These are phyloP conservation scores for Cenchrus americanus DNA, from an alignment of 176 grass and related monocot genomes.

Conservation along the genomic window DNA sequence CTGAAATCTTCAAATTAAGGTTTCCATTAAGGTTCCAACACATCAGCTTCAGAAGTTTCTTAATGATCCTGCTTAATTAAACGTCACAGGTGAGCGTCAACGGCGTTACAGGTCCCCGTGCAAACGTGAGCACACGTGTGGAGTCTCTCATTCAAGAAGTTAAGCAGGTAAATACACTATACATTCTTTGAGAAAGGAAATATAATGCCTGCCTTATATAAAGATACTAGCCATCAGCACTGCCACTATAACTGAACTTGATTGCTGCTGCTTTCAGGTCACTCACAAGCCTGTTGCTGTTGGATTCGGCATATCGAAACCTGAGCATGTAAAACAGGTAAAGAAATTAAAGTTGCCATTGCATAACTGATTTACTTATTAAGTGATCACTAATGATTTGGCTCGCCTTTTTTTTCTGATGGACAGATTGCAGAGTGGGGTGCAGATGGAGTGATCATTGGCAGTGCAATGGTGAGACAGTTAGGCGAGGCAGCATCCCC, in stretches of 20 bases:
- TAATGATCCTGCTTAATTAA: background rate
- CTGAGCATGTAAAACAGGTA: slow-evolving; percentile 79
- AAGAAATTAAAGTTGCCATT: background rate
- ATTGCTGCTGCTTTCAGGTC: slow-evolving; percentile 24
- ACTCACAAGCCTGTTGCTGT: slow-evolving; percentile 76
- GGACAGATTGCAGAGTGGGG: slow-evolving; percentile 72
- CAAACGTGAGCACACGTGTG: slow-evolving; percentile 58
- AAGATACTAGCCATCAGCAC: background rate
- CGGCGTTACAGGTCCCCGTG: slow-evolving; percentile 74
- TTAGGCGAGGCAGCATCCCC: slow-evolving; percentile 64
- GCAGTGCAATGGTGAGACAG: slow-evolving; percentile 75
- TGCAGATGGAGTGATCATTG: slow-evolving; percentile 81
- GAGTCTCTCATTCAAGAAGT: slow-evolving; percentile 71
- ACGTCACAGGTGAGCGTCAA: slow-evolving; percentile 53
- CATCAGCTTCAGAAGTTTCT: no score
- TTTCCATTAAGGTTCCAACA: no score
- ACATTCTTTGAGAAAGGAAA: background rate
- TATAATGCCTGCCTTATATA: background rate
- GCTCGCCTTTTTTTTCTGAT: background rate
- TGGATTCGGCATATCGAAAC: slow-evolving; percentile 85
- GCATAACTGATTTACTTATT: background rate
- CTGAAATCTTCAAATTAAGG: background rate
- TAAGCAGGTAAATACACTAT: slow-evolving; percentile 43
- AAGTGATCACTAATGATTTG: background rate
- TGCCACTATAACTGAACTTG: background rate